Conservation (phyloP, 2,329 filamentous ascomycete species). For the Xylaria sp. region DNA sequence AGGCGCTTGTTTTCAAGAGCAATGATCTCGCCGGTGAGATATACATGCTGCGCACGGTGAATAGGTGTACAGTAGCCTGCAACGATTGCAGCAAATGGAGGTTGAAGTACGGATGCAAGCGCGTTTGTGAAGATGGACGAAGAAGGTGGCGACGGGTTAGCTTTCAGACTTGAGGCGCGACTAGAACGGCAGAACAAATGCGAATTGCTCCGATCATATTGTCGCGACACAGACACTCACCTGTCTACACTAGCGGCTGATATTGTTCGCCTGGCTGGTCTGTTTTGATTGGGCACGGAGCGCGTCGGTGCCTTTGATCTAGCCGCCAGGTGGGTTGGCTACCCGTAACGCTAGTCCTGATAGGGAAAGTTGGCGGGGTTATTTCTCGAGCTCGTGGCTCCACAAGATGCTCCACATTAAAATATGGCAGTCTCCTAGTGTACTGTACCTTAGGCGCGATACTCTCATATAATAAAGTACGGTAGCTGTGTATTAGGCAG, state of each 20-base stretch:
- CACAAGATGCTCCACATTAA: too few species aligned
- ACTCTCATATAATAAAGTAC: too few species aligned
- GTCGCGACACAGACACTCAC: constrained; percentile 3
- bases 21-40: constrained; percentile 2
- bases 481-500: too few species aligned
- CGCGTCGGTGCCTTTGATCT: constrained; percentile 8
- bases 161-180: too few species aligned
- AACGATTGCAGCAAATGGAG: background rate
- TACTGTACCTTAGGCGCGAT: too few species aligned
- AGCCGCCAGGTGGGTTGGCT: background rate
- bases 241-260: constrained; percentile 13
- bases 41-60: constrained; percentile 24
- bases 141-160: too few species aligned
- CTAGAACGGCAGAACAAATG: background rate
- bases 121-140: background rate
- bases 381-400: too few species aligned
- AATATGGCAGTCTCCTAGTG: too few species aligned
- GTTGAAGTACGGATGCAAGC: background rate
- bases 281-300: constrained; percentile 9
- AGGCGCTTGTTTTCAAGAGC: constrained; percentile 26
- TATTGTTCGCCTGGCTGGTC: constrained; percentile 1
- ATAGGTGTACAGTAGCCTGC: background rate
- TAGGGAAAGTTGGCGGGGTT: constrained; percentile 7
- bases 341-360: background rate
- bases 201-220: background rate